phyloP scores from a whole-genome alignment of 805 yeast genomes.

The Saccharomycopsis guyanensis region DNA sequence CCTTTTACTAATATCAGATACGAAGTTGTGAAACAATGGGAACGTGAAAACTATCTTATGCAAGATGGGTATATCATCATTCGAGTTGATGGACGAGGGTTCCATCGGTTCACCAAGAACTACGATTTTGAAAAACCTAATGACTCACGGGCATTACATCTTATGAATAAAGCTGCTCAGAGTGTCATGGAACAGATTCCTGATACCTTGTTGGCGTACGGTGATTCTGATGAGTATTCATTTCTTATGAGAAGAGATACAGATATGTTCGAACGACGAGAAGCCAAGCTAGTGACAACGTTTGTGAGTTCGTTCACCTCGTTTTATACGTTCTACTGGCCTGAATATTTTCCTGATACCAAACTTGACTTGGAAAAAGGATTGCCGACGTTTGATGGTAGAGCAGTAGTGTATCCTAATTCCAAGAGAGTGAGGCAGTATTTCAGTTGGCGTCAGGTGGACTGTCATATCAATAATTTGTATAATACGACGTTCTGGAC shows the following conservation, averaged over 20 bases:
- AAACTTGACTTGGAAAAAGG: conserved; percentile 29
- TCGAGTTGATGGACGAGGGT: conserved; percentile 89
- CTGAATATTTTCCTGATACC: conserved; percentile 42
- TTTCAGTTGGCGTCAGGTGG: conserved; percentile 91
- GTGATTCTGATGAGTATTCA: conserved; percentile 93
- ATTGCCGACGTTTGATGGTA: conserved; percentile 83
- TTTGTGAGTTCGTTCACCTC: conserved; percentile 80
- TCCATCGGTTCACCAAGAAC: conserved; percentile 70
- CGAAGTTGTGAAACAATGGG: conserved; percentile 82
- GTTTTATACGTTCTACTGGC: conserved; percentile 66
- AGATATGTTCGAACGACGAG: conserved; percentile 74
- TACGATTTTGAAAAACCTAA: conserved; percentile 85
- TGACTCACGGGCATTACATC: conserved; percentile 62
- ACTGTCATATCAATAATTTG: conserved; percentile 89
- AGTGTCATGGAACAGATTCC: conserved; percentile 55
- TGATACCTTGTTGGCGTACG: conserved; percentile 78
- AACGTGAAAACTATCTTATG: conserved; percentile 59
- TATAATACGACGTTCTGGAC: conserved; percentile 94
- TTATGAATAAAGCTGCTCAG: conserved; percentile 78
- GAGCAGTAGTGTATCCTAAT: conserved; percentile 83
- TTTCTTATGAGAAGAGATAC: conserved; percentile 63
- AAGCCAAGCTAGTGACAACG: conserved; percentile 67
- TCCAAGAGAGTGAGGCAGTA: conserved; percentile 60
- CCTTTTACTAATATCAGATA: conserved; percentile 28
- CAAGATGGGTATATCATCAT: conserved; percentile 79